Evolutionary conservation across 2,329 filamentous ascomycete species (phyloP).

Genomic region (Aureobasidium sp.): DNA sequence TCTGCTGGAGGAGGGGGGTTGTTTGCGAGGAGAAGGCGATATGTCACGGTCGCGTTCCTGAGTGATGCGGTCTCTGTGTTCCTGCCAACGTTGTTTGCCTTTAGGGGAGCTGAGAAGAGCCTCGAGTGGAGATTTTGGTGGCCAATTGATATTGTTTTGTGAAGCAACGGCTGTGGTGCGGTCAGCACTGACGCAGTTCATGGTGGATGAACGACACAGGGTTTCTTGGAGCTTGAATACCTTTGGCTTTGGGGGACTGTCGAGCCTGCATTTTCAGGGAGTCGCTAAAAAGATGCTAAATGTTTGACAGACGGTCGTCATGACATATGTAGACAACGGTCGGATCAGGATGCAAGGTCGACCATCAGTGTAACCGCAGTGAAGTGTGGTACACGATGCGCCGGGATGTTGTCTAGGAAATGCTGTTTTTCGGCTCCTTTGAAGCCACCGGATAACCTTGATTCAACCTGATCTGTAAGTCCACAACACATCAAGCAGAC

Average conservation of each 20-base stretch:
- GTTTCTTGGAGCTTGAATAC: constrained; percentile 19
- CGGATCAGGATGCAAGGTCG: neutral
- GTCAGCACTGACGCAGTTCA: neutral
- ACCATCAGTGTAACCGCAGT: neutral
- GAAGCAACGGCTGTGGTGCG: constrained; percentile 30
- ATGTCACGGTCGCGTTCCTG: constrained; percentile 24
- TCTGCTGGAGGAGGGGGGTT: constrained; percentile 19
- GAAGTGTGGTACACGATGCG: neutral
- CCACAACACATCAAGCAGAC: neutral
- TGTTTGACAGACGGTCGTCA: neutral
- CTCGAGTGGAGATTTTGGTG: constrained; percentile 54
- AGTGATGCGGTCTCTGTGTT: constrained; percentile 48
- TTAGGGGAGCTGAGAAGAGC: constrained; percentile 64
- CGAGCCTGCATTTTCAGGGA: constrained; percentile 18
- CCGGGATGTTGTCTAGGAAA: neutral
- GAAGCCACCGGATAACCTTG: constrained; percentile 3
- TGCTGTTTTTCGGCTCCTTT: neutral
- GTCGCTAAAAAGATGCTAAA: constrained; percentile 31
- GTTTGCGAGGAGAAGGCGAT: constrained; percentile 49
- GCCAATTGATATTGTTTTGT: constrained; percentile 43
- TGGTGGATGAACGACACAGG: neutral
- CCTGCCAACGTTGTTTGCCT: constrained; percentile 67
- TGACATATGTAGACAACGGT: constrained; percentile 1
- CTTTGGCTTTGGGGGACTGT: constrained; percentile 38
- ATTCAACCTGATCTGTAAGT: neutral